Base-by-base conservation (phyloP, 305 asterid species). In the Nicotiana rustica region DNA sequence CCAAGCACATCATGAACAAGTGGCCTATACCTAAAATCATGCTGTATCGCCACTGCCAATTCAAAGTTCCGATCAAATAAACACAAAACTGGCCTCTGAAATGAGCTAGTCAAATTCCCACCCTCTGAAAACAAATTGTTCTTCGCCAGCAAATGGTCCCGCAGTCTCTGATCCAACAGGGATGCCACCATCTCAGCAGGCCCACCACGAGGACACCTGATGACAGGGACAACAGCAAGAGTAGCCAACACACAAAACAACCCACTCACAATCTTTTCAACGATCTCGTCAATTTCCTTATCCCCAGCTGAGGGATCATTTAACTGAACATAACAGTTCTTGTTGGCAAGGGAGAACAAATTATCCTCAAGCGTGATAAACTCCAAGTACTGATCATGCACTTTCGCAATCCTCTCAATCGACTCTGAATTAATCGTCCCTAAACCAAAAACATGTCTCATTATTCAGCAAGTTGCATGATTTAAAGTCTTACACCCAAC, bases 1-100 rank as follows among this genome's bases (percentile, higher is more conserved):
- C 98, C 98, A 84, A 94, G 93, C 81, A 94, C 90, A 81, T 94
- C 98, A 82, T 94, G 98, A 82, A 92, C 94, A 44, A 94, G 91
- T 33, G 96, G 94, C 84, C 92, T 87, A 84, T 94, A 94, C 92
- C 95, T 91, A 82, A 94, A 94, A 71, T 92, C 98, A 66, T 94
- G 98, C 60, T 92, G 98, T 75, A 94, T 87, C 10, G 93, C 93
- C 33, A 90, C 95, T 0, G 97, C 87, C 41, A 94, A 89, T 90
- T 92, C 96, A 61, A 94, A 92, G 83, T 90, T 94, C 86, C 97
- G 84, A 79, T 94, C 98, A 62, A 94, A 92, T 80, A 94, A 44
- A 83, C 98, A 94, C 87, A 94, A 88, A 82, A 93, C 85, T 6
- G 96, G 96, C 91, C 98, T 92, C 90, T 92, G 98, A 69, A 93